Percentiles rank a stretch among this genome's conserved stretches.
These are phyloP conservation scores for Sindora glabra DNA, from an alignment of 306 rosid genomes.

Conservation along the genomic window DNA sequence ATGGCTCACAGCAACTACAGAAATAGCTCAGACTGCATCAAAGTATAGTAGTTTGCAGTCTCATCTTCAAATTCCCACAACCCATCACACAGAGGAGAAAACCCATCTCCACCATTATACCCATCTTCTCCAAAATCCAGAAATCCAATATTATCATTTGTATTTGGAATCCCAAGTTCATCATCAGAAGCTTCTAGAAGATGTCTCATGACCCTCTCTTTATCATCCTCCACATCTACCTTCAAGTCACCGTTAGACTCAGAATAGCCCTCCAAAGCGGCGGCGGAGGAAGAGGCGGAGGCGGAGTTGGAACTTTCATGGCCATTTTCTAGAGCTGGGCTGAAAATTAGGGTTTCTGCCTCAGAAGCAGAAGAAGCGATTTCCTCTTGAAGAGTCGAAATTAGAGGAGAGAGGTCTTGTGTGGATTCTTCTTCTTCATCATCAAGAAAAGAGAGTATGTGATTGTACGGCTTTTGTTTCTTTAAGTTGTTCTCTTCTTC, in stretches of 20 bases:
- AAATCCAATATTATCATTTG: not conserved
- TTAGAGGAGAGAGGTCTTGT: constrained; percentile 53
- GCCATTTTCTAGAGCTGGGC: not conserved
- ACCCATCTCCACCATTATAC: constrained; percentile 18
- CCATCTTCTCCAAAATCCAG: constrained; percentile 15
- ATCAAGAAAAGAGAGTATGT: constrained; percentile 70
- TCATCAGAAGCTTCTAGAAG: constrained; percentile 88
- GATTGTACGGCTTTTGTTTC: constrained; percentile 51
- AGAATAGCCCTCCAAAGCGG: constrained; percentile 6
- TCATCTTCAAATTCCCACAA: constrained; percentile 88
- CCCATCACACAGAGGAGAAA: constrained; percentile 32
- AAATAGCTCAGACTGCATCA: constrained; percentile 77
- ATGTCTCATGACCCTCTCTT: constrained; percentile 57
- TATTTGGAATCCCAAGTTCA: constrained; percentile 77
- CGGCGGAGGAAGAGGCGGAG: not conserved
- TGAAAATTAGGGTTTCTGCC: constrained; percentile 8
- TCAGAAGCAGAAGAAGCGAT: constrained; percentile 9
- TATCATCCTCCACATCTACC: constrained; percentile 40
- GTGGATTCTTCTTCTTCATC: constrained; percentile 58
- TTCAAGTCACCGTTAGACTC: constrained; percentile 5
- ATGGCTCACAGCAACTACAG: constrained; percentile 17
- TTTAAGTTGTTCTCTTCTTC: constrained; percentile 30
- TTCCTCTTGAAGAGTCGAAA: constrained; percentile 65
- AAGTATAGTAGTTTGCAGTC: constrained; percentile 59
- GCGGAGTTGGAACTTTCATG: not conserved